Evolutionary conservation across 2,329 filamentous ascomycete genomes (phyloP).

Genomic region (Ophiocordyceps camponoti-leonardi): DNA sequence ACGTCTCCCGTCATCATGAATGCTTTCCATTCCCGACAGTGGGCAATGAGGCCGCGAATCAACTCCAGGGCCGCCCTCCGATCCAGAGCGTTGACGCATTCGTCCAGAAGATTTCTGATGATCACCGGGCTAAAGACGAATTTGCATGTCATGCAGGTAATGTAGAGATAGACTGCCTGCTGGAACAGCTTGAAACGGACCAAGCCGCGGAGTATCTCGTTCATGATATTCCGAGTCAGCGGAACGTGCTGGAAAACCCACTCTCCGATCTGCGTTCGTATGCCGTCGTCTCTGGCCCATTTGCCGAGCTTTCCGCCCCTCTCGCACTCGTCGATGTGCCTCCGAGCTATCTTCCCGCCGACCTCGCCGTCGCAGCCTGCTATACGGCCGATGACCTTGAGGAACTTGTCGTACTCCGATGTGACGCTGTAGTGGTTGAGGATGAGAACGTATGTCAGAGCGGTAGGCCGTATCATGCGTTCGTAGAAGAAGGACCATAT

Average conservation of each 20-base stretch:
- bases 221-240: slow-evolving; percentile 21
- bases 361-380: slow-evolving; percentile 21
- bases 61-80: slow-evolving; percentile 17
- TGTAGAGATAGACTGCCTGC: slow-evolving; percentile 25
- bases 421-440: slow-evolving; percentile 30
- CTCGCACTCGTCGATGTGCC: slow-evolving; percentile 14
- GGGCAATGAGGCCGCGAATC: slow-evolving; percentile 11
- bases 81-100: slow-evolving; percentile 23
- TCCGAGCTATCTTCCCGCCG: slow-evolving; percentile 21
- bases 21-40: slow-evolving; percentile 9
- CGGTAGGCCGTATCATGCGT: slow-evolving; percentile 27
- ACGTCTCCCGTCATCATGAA: slow-evolving; percentile 9
- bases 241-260: slow-evolving; percentile 22
- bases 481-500: slow-evolving; percentile 30
- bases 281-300: slow-evolving; percentile 11
- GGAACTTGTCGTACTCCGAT: slow-evolving; percentile 23
- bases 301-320: slow-evolving; percentile 8
- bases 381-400: slow-evolving; percentile 26
- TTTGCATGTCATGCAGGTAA: slow-evolving; percentile 18
- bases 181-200: slow-evolving; percentile 27
- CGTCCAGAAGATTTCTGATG: slow-evolving; percentile 21
- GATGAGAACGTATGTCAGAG: slow-evolving; percentile 29
- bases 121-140: slow-evolving; percentile 14
- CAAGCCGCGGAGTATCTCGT: slow-evolving; percentile 29
- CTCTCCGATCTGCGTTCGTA: slow-evolving; percentile 11